phyloP scores from a whole-genome alignment of 331 rosid species.

The Malus hybrid region DNA sequence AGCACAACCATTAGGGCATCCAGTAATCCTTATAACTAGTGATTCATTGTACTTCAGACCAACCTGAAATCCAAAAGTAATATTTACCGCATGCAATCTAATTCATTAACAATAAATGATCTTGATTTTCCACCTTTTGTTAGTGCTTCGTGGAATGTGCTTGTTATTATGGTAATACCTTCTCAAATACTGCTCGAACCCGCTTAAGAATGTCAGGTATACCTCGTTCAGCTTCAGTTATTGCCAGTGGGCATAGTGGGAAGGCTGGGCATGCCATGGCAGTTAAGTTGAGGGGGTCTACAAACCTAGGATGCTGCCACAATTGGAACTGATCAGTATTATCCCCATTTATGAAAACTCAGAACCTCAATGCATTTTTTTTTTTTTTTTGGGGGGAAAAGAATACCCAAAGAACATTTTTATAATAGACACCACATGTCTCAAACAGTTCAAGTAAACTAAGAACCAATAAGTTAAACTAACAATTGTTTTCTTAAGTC shows the following conservation, averaged over 20 bases:
- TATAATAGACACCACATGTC: neutral
- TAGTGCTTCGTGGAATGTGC: neutral
- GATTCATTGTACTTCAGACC: conserved; percentile 88
- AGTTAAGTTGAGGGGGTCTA: conserved; percentile 89
- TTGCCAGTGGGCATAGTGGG: conserved; percentile 95
- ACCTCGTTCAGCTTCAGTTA: conserved; percentile 96
- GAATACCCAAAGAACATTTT: too few relatives aligned
- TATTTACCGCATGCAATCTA: conserved; percentile 2
- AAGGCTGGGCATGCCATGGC: conserved; percentile 99
- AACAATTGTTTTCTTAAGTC: too few relatives aligned
- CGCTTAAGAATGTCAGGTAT: conserved; percentile 87
- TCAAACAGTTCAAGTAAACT: neutral
- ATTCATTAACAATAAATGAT: neutral
- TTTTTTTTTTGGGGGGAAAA: too few relatives aligned
- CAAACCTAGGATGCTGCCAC: conserved; percentile 69
- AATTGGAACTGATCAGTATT: conserved; percentile 19
- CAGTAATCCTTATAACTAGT: conserved; percentile 82
- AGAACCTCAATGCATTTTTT: neutral
- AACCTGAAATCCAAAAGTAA: conserved; percentile 45
- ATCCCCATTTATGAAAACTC: neutral
- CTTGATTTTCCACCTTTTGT: neutral
- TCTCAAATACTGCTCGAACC: conserved; percentile 82
- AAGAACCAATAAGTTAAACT: too few relatives aligned
- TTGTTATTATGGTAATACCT: conserved; percentile 39
- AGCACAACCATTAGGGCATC: conserved; percentile 96